phyloP scores from a whole-genome alignment of 2,329 filamentous ascomycete genomes.

The Grosmannia huntii region DNA sequence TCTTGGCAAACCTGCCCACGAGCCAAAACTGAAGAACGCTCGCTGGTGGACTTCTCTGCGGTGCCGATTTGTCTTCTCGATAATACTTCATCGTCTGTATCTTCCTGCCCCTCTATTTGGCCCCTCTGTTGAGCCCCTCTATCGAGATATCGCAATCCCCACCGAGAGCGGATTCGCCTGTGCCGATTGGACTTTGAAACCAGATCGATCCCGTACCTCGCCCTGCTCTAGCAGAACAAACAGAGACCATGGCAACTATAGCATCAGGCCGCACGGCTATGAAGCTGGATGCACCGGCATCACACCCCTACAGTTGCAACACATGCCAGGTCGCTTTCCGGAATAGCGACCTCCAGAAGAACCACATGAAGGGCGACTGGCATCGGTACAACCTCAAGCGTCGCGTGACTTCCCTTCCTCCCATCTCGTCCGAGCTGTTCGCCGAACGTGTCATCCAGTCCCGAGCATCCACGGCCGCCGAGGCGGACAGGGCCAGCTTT shows the following conservation, averaged over 20 bases:
- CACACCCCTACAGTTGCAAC: constrained; percentile 95
- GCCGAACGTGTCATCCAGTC: constrained; percentile 91
- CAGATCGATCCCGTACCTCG: neutral
- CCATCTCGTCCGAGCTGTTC: constrained; percentile 84
- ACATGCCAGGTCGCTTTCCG: constrained; percentile 95
- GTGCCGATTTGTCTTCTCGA: neutral
- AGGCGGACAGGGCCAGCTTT: constrained; percentile 78
- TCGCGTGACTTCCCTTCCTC: constrained; percentile 77
- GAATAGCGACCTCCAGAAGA: constrained; percentile 81
- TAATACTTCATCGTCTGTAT: too few relatives aligned
- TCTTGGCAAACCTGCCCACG: too few relatives aligned
- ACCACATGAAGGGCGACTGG: constrained; percentile 98
- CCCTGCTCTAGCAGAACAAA: neutral
- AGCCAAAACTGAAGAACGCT: too few relatives aligned
- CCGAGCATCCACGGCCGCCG: constrained; percentile 70
- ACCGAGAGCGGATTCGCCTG: neutral
- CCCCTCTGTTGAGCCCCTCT: neutral
- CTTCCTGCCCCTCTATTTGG: neutral
- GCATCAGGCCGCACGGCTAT: constrained; percentile 22
- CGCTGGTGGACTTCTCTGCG: too few relatives aligned
- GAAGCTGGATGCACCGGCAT: constrained; percentile 24
- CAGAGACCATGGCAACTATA: constrained; percentile 34
- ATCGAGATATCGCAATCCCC: neutral
- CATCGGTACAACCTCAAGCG: constrained; percentile 98
- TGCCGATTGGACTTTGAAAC: too few relatives aligned